phyloP scores from a whole-genome alignment of 495 filamentous ascomycete species.

The Daldinia caldariorum region DNA sequence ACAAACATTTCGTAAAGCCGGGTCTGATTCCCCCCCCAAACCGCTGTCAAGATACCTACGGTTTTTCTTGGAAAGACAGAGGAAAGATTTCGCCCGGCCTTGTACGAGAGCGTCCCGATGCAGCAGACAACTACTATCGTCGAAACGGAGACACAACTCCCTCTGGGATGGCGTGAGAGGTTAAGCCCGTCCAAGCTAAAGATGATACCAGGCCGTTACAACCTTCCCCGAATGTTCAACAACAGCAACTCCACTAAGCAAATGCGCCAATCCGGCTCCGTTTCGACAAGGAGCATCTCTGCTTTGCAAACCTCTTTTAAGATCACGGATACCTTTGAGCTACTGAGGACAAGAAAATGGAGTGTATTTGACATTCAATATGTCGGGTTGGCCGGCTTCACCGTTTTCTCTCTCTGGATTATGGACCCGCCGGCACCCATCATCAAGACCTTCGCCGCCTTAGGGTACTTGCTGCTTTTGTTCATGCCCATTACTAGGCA shows the following conservation, averaged over 20 bases:
- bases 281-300: slow-evolving; percentile 58
- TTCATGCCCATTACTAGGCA: slow-evolving; percentile 88
- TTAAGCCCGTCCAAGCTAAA: slow-evolving; percentile 41
- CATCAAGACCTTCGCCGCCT: slow-evolving; percentile 72
- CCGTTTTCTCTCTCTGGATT: slow-evolving; percentile 83
- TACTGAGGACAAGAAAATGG: slow-evolving; percentile 81
- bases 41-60: neutral
- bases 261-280: slow-evolving; percentile 25
- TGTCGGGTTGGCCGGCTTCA: slow-evolving; percentile 73
- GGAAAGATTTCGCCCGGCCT: slow-evolving; percentile 6
- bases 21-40: neutral
- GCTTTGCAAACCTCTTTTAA: slow-evolving; percentile 84
- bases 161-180: slow-evolving; percentile 41
- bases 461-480: slow-evolving; percentile 73
- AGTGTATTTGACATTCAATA: slow-evolving; percentile 89
- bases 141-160: slow-evolving; percentile 40
- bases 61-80: slow-evolving; percentile 15
- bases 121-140: slow-evolving; percentile 40
- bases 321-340: slow-evolving; percentile 73
- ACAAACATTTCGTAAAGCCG: slow-evolving; percentile 4
- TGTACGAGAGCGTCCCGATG: slow-evolving; percentile 31
- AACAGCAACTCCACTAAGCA: slow-evolving; percentile 16
- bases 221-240: slow-evolving; percentile 36
- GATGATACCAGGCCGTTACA: slow-evolving; percentile 38
- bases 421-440: slow-evolving; percentile 76